Base-by-base conservation (phyloP, 345 rosid genomes). In the Schrenkiella parvula region DNA sequence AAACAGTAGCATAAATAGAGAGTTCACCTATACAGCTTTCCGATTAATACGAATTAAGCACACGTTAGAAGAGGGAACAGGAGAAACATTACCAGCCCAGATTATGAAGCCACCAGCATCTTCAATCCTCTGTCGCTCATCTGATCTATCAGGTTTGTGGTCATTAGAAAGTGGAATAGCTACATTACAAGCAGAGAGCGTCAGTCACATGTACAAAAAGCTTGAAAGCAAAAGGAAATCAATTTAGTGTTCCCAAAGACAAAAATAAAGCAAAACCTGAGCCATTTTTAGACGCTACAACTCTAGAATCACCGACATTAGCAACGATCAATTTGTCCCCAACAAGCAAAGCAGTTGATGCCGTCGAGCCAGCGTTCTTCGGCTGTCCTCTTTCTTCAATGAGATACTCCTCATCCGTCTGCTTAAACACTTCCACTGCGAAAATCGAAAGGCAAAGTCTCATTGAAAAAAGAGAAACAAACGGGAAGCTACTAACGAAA, bases 241-340 rank as follows among this genome's bases (percentile, higher is more conserved):
- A 53, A 51, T 23, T 8, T 25, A 53, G 18, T 26, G 26, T 14
- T 8, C 0, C 11, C 13, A 70, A 14, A 53, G 18, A 5, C 7
- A 46, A 22, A 10, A 58, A 0, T 7, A 7, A 15, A 8, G 3
- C 51, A 50, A 69, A 39, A 95, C 99, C 99, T 68, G 81, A 83
- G 54, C 98, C 99, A 51, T 86, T 90, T 70, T 87, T 87, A 68
- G 96, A 89, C 26, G 90, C 92, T 44, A 93, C 97, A 75, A 95
- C 98, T 86, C 97, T 86, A 66, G 97, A 93, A 76, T 93, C 98
- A 67, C 98, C 98, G 37, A 91, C 98, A 85, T 93, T 93, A 28
- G 96, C 97, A 79, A 93, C 96, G 25, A 91, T 86, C 78, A 93
- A 80, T 64, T 96, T 92, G 61, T 88, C 84, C 31, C 98, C 98